Conservation (phyloP, 1,284 basidiomycete species). For the Ceratobasidium sp. region DNA sequence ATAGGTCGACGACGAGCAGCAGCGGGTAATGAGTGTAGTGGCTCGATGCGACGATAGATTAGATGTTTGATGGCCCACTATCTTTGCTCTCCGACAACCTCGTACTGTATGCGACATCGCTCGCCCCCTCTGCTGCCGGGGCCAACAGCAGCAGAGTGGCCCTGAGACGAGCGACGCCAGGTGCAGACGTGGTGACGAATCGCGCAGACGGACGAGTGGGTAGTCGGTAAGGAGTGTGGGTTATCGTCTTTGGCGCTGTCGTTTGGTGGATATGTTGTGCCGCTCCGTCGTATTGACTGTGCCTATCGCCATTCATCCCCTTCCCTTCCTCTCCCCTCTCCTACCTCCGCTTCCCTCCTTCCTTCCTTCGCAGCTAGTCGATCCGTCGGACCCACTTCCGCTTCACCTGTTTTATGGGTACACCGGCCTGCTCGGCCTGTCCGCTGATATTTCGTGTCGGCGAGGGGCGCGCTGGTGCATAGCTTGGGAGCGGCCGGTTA, state of each 20-base stretch:
- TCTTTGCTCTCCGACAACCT: conserved; percentile 1
- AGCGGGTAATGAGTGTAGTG: background rate
- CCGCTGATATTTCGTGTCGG: too few species aligned
- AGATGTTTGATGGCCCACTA: background rate
- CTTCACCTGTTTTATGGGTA: background rate
- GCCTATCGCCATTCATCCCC: background rate
- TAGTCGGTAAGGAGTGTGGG: background rate
- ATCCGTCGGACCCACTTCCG: background rate
- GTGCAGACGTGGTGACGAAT: conserved; percentile 2
- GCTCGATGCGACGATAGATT: background rate
- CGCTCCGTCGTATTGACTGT: background rate
- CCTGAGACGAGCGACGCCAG: conserved; percentile 6
- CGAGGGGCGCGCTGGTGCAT: too few species aligned
- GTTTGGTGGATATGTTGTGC: background rate
- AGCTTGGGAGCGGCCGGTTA: background rate
- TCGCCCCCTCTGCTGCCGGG: conserved; percentile 8
- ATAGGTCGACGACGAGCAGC: background rate
- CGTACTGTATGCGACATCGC: background rate
- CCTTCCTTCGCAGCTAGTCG: background rate
- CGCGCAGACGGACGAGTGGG: background rate
- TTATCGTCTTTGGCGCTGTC: background rate
- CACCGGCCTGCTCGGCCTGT: background rate
- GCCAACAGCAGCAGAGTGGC: conserved; percentile 9
- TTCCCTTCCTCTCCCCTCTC: conserved; percentile 1
- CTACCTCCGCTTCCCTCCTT: background rate